phyloP scores from a whole-genome alignment of 768 basidiomycete genomes.

The Tylopilus plumbeoviolaceoides region DNA sequence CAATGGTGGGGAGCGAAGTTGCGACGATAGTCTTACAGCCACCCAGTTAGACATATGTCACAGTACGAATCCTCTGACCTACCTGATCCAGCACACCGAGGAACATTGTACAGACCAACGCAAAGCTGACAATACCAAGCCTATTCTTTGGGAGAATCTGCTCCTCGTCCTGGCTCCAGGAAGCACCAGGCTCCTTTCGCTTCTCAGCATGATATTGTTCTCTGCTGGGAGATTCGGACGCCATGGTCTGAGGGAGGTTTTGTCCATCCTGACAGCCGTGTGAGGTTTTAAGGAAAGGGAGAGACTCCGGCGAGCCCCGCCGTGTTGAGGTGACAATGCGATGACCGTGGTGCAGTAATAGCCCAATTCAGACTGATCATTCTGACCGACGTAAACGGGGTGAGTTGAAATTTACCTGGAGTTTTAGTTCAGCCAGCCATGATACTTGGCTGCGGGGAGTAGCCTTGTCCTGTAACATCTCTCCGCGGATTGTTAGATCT shows the following conservation, averaged over 20 bases:
- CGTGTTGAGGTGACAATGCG: background rate
- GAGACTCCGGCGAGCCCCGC: background rate
- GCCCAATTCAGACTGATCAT: background rate
- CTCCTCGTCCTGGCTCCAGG: conserved; percentile 48
- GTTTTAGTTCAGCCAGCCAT: background rate
- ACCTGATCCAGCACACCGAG: conserved; percentile 56
- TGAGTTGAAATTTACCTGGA: background rate
- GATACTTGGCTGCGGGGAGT: background rate
- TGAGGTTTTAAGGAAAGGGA: background rate
- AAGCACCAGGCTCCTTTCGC: conserved; percentile 34
- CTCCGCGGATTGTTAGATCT: background rate
- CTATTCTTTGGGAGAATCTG: conserved; percentile 43
- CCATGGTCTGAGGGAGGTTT: background rate
- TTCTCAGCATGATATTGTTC: background rate
- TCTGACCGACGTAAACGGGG: too few species aligned
- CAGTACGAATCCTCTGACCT: background rate
- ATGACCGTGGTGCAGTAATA: background rate
- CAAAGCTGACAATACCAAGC: conserved; percentile 20
- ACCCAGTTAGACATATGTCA: background rate
- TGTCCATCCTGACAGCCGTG: too few species aligned
- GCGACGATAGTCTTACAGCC: conserved; percentile 54
- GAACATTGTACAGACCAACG: conserved; percentile 24
- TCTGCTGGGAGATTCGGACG: background rate
- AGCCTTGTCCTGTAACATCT: too few species aligned
- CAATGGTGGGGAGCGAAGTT: conserved; percentile 70